Evolutionary conservation across 257 asterid species (phyloP).

Genomic region (Solanum piurae): DNA sequence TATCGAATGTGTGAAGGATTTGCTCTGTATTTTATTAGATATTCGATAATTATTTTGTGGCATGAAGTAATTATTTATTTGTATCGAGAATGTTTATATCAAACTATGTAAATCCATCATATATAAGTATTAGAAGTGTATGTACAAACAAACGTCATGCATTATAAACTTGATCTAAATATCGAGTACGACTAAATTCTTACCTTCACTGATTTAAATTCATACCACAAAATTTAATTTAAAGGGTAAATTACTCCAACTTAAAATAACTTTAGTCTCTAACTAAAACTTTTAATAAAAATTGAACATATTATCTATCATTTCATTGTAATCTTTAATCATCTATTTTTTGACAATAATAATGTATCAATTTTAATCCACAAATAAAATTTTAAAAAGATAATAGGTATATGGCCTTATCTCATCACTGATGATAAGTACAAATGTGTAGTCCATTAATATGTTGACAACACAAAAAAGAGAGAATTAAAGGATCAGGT

Average conservation of each 20-base stretch:
- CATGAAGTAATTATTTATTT: not conserved
- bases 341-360: not conserved
- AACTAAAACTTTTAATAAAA: not conserved
- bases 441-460: not conserved
- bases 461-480: not conserved
- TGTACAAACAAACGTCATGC: not conserved
- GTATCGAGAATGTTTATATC: not conserved
- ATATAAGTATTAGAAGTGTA: not conserved
- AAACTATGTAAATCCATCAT: not conserved
- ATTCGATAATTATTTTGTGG: not conserved
- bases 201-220: not conserved
- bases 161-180: not conserved
- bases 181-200: not conserved
- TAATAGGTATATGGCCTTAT: not conserved
- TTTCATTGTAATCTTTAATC: not conserved
- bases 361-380: not conserved
- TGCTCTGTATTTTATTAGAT: not conserved
- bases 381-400: too few relatives aligned
- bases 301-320: not conserved
- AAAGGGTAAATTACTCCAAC: not conserved
- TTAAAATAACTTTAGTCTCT: not conserved
- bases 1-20: not conserved
- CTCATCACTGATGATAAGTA: not conserved
- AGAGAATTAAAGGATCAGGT: not conserved
- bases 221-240: not conserved